Base-by-base conservation (phyloP, 495 filamentous ascomycete species). In the Aspergillus mulundensis region DNA sequence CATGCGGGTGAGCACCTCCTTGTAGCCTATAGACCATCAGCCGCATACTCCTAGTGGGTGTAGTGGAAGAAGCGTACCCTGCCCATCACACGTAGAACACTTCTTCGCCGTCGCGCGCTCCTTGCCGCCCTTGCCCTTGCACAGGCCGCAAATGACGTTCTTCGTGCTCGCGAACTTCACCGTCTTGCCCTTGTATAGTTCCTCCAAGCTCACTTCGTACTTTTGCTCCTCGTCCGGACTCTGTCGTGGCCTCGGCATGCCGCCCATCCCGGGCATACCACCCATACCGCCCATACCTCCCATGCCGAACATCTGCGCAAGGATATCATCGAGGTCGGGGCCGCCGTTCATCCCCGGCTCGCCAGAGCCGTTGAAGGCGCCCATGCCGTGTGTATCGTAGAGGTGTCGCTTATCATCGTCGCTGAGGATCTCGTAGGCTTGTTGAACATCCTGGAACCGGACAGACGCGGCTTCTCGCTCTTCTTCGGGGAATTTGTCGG, bases 141-240 rank as follows among this genome's bases (percentile, higher is more conserved):
- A 98, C 60, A 82, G 77, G 53, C 77, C 77, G 72, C 94, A 98
- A 54, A 96, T 79, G 56, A 96, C 80, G 59, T 96, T 93, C 78
- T 97, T 96, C 61, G 87, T 91, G 68, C 88, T 92, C 21, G 88
- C 83, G 70, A 98, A 95, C 71, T 93, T 93, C 60, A 94, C 92
- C 1, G 94, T 96, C 81, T 97, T 97, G 59, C 94, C 94, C 79
- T 96, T 97, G 75, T 96, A 98, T 21, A 97, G 78, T 63, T 97
- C 93, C 66, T 97, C 94, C 53, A 98, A 72, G 12, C 82, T 88
- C 54, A 96, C 87, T 65, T 90, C 85, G 65, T 97, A 98, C 54
- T 87, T 81, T 61, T 96, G 90, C 65, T 96, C 87, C 66, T 96
- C 93, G 61, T 90, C 84, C 49, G 80, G 82, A 21, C 94, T 93